Conservation (phyloP, 768 basidiomycete species). For the Galerina marginata region DNA sequence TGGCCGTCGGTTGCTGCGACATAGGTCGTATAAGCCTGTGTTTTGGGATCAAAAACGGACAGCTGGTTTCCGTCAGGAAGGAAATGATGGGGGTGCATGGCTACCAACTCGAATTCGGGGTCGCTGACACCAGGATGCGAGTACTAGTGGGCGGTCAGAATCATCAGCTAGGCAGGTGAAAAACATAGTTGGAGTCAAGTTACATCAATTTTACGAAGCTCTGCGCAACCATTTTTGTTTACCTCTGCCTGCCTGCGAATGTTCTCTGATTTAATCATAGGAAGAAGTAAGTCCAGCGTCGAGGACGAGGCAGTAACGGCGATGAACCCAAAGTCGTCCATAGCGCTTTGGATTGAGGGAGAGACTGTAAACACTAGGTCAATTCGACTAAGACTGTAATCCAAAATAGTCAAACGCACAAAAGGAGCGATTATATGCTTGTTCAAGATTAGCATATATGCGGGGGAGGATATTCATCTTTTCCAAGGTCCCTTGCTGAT, state of each 20-base stretch:
- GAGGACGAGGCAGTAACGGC: constrained; percentile 1
- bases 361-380: neutral
- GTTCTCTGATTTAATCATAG: constrained; percentile 3
- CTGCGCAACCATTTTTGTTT: neutral
- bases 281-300: neutral
- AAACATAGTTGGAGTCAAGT: neutral
- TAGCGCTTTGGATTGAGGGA: neutral
- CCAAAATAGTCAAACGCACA: too few species aligned
- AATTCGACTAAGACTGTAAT: too few species aligned
- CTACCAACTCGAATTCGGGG: constrained; percentile 23
- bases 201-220: neutral
- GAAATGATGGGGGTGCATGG: constrained; percentile 27
- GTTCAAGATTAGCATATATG: too few species aligned
- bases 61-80: constrained; percentile 20
- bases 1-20: constrained; percentile 17
- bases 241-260: neutral
- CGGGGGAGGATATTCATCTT: too few species aligned
- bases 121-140: constrained; percentile 13
- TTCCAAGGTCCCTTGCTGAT: too few species aligned
- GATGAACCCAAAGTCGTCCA: neutral
- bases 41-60: constrained; percentile 14
- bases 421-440: too few species aligned
- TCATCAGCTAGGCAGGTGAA: neutral
- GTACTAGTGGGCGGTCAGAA: constrained; percentile 11
- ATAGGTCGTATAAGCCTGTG: constrained; percentile 4